Base-by-base conservation (phyloP, 306 rosid genomes). In the Calophaca sinica region DNA sequence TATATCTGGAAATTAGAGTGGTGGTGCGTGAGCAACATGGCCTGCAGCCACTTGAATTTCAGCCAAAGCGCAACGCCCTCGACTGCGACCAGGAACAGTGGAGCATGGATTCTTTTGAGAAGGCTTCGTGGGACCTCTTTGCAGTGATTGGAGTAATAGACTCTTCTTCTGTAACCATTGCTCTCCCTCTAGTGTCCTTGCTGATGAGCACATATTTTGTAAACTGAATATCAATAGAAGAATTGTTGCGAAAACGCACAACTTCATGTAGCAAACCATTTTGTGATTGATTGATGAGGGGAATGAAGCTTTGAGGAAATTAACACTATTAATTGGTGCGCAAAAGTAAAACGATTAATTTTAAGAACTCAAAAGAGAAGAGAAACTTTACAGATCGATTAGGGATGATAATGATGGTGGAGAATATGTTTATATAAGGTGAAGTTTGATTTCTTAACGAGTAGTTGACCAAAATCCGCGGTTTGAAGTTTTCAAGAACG, bases 41-140 rank as follows among this genome's bases (percentile, higher is more conserved):
- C 65, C 61, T 2, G 36, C 3, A 26, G 70, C 82, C 0, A 78
- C 80, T 29, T 82, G 65, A 33, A 61, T 74, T 46, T 53, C 48
- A 9, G 38, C 62, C 66, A 74, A 74, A 58, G 81, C 48, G 44
- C 87, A 83, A 0, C 64, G 74, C 2, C 87, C 87, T 31, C 9
- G 9, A 50, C 78, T 68, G 9, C 80, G 82, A 0, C 87, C 85
- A 11, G 80, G 62, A 2, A 80, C 76, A 35, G 87, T 80, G 1
- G 82, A 76, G 51, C 83, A 83, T 10, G 87, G 87, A 39, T 83
- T 79, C 6, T 9, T 50, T 1, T 44, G 31, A 35, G 87, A 75
- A 13, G 1, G 7, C 11, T 7, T 29, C 4, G 75, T 76, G 0
- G 82, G 68, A 1, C 79, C 87, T 77, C 85, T 77, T 50, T 61